Base-by-base conservation (phyloP, 495 filamentous ascomycete species). In the Neurospora sp. region DNA sequence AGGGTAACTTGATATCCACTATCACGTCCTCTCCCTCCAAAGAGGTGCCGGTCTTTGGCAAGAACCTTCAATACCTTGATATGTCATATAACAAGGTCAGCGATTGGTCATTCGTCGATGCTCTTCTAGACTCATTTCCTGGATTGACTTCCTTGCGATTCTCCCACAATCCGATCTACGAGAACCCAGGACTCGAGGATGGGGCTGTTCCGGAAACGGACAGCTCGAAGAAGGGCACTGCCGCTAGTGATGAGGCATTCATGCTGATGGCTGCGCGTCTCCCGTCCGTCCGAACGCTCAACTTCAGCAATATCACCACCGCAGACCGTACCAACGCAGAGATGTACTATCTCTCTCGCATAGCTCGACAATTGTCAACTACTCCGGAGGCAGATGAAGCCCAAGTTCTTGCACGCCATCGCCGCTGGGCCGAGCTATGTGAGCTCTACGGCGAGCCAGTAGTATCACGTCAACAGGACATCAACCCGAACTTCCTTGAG, bases 231-330 rank as follows among this genome's bases (percentile, higher is more conserved):
- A 78, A 78, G 20, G 62, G 73, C 46, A 37, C 71, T 76, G 39
- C 75, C 77, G 80, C 84, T 77, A 79, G 85, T 86, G 81, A 88
- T 83, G 48, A 85, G 87, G 89, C 91, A 0, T 94, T 92, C 82
- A 97, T 97, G 91, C 86, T 97, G 40, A 93, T 92, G 3, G 79
- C 97, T 7, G 91, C 92, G n/a, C 92, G 94, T 20, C 82, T 98
- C 2, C 83, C 89, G 4, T 81, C 81, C 8, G 87, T 96, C 14
- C 86, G 87, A 39, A 83, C 82, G 0, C 87, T 99, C 16, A 98
- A 99, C 81, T 96, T 91, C 80, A 91, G 89, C 77, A 85, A 83
- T 5, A 92, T 99, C 75, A 88, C 89, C 0, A 73, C 80, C 1
- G 86, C 89, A 54, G 94, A 98, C 75, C 89, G 96, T 23, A 85